These are phyloP conservation scores for Ophioceras dolichostomum DNA, from an alignment of 2,329 filamentous ascomycete genomes.

Conservation along the genomic window DNA sequence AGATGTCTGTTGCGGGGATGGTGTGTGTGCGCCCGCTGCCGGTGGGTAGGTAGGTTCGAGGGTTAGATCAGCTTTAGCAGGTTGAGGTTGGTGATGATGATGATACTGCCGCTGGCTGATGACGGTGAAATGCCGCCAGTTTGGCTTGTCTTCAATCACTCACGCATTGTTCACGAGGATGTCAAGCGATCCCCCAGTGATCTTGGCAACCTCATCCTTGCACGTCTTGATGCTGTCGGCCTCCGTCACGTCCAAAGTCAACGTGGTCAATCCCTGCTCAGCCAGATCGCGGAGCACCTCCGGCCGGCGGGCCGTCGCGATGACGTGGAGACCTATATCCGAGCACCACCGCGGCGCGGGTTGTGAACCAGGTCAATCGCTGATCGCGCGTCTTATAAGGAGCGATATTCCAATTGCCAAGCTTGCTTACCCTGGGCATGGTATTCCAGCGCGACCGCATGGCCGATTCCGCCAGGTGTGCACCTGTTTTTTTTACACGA, in stretches of 20 bases:
- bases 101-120: neutral
- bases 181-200: slow-evolving; percentile 30
- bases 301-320: slow-evolving; percentile 23
- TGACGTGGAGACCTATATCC: slow-evolving; percentile 21
- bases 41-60: neutral
- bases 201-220: slow-evolving; percentile 16
- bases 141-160: slow-evolving; percentile 8
- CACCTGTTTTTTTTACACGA: slow-evolving; percentile 12
- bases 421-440: slow-evolving; percentile 17
- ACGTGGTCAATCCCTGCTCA: slow-evolving; percentile 12
- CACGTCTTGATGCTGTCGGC: slow-evolving; percentile 15
- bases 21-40: slow-evolving; percentile 36
- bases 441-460: slow-evolving; percentile 21
- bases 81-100: neutral
- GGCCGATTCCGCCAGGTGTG: slow-evolving; percentile 24
- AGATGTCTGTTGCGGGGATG: slow-evolving; percentile 37
- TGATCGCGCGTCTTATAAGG: neutral
- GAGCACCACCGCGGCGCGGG: neutral
- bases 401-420: neutral
- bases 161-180: slow-evolving; percentile 50
- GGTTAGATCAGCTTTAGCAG: neutral
- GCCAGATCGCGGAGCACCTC: slow-evolving; percentile 17
- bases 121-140: neutral
- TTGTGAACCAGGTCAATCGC: neutral
- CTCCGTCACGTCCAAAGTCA: slow-evolving; percentile 17